phyloP scores from a whole-genome alignment of 2,329 filamentous ascomycete genomes.

The Neodidymelliopsis sp. region DNA sequence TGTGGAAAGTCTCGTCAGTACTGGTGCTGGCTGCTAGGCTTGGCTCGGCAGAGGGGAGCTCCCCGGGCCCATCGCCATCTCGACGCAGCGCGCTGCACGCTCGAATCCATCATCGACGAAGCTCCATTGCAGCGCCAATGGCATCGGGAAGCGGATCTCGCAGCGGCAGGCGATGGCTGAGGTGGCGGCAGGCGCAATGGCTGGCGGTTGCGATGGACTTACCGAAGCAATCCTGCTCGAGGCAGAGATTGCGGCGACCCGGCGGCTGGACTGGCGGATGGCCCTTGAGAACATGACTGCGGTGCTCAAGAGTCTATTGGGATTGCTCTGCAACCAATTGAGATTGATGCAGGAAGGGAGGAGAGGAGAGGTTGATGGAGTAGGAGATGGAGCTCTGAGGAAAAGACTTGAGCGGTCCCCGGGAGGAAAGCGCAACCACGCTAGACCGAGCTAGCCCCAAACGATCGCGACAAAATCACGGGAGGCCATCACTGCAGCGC shows the following conservation, averaged over 20 bases:
- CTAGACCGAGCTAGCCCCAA: slow-evolving; percentile 28
- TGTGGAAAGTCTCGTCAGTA: slow-evolving; percentile 59
- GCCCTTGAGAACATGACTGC: slow-evolving; percentile 95
- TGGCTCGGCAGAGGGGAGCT: slow-evolving; percentile 46
- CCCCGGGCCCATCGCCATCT: slow-evolving; percentile 23
- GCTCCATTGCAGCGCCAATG: slow-evolving; percentile 50
- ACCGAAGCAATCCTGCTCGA: slow-evolving; percentile 91
- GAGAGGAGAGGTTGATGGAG: slow-evolving; percentile 52
- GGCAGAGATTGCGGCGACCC: slow-evolving; percentile 92
- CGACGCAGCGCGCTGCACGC: slow-evolving; percentile 50
- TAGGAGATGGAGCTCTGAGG: slow-evolving; percentile 43
- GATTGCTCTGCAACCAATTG: slow-evolving; percentile 54
- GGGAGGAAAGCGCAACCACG: slow-evolving; percentile 39
- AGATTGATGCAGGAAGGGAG: slow-evolving; percentile 51
- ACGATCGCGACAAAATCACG: slow-evolving; percentile 15
- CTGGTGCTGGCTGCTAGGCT: slow-evolving; percentile 26
- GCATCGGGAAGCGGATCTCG: slow-evolving; percentile 41
- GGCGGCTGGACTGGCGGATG: slow-evolving; percentile 94
- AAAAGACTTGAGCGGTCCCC: slow-evolving; percentile 33
- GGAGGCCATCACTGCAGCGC: too few species aligned
- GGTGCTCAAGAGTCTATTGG: slow-evolving; percentile 53
- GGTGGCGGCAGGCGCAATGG: slow-evolving; percentile 52
- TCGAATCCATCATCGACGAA: slow-evolving; percentile 35
- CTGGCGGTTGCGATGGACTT: slow-evolving; percentile 67
- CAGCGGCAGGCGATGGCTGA: slow-evolving; percentile 43